These are phyloP conservation scores for Coemansia sp. DNA, from an alignment of 192 early-diverging fungal species.

Conservation along the genomic window DNA sequence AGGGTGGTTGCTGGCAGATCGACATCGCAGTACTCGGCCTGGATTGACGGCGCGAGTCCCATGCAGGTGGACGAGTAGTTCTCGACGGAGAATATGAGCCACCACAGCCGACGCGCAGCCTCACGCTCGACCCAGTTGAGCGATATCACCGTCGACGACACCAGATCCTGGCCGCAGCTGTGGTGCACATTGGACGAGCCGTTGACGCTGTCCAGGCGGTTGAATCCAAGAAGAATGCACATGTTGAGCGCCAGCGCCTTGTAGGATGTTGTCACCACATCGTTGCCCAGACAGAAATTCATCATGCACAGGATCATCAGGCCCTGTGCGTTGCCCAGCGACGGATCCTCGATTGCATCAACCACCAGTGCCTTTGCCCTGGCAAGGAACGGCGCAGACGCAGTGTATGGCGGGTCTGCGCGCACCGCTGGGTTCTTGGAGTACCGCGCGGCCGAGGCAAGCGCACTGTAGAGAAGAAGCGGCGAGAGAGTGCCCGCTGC, in stretches of 20 bases:
- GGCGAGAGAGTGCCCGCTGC: constrained; percentile 48
- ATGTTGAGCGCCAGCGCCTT: constrained; percentile 51
- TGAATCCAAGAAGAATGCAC: constrained; percentile 52
- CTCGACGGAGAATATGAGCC: constrained; percentile 51
- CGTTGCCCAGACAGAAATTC: constrained; percentile 50
- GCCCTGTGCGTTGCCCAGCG: constrained; percentile 51
- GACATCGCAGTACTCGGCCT: constrained; percentile 55
- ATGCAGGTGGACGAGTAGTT: constrained; percentile 56
- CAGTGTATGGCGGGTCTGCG: constrained; percentile 47
- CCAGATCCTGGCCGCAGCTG: constrained; percentile 28
- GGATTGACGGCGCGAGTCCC: constrained; percentile 52
- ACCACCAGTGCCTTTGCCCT: constrained; percentile 39
- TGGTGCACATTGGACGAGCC: constrained; percentile 28
- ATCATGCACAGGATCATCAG: constrained; percentile 54
- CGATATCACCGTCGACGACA: constrained; percentile 24
- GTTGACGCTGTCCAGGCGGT: constrained; percentile 50
- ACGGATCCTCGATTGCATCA: constrained; percentile 50
- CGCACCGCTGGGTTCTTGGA: constrained; percentile 43
- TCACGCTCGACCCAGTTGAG: constrained; percentile 54
- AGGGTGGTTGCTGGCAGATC: constrained; percentile 38
- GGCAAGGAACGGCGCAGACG: constrained; percentile 38
- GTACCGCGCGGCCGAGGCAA: constrained; percentile 49
- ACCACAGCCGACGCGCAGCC: constrained; percentile 54
- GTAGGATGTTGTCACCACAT: constrained; percentile 43
- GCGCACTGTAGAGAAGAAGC: constrained; percentile 43